These are phyloP conservation scores for Mucor sp. DNA, from an alignment of 371 early-diverging fungal genomes.

Conservation along the genomic window DNA sequence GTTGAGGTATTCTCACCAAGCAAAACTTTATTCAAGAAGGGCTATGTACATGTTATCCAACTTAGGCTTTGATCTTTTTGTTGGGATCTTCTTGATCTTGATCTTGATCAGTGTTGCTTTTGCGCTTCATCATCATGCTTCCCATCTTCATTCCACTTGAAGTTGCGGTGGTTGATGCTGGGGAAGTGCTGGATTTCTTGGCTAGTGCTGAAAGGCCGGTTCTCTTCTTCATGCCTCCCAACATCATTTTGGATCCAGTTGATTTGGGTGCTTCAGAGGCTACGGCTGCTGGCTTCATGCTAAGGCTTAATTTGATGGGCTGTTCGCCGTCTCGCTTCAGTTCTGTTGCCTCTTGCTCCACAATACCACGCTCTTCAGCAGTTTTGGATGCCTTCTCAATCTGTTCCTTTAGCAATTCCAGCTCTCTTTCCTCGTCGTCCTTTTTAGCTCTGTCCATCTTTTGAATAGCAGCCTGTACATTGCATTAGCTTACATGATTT, in stretches of 20 bases:
- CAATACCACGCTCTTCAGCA: conserved; percentile 44
- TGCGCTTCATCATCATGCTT: conserved; percentile 22
- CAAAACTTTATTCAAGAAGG: neutral
- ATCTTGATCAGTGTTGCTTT: neutral
- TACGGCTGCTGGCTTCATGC: conserved; percentile 26
- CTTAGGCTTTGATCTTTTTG: conserved; percentile 2
- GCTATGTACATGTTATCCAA: neutral
- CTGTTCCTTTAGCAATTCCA: conserved; percentile 77
- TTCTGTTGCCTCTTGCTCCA: conserved; percentile 55
- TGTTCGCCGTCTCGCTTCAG: conserved; percentile 61
- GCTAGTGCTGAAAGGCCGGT: conserved; percentile 25
- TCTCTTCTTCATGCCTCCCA: conserved; percentile 42
- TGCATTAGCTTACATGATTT: too few species aligned
- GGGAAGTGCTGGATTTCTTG: conserved; percentile 14
- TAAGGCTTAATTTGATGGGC: conserved; percentile 42
- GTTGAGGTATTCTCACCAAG: too few species aligned
- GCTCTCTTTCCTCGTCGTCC: conserved; percentile 87
- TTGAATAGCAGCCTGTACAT: conserved; percentile 72
- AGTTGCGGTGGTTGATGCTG: neutral
- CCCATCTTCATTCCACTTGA: conserved; percentile 9
- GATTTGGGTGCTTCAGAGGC: conserved; percentile 18
- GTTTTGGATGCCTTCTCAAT: conserved; percentile 72
- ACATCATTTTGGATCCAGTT: conserved; percentile 38
- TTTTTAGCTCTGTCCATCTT: conserved; percentile 81
- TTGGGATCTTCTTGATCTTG: neutral